Conservation (phyloP, 768 basidiomycete species). For the Boletus subcaerulescens region DNA sequence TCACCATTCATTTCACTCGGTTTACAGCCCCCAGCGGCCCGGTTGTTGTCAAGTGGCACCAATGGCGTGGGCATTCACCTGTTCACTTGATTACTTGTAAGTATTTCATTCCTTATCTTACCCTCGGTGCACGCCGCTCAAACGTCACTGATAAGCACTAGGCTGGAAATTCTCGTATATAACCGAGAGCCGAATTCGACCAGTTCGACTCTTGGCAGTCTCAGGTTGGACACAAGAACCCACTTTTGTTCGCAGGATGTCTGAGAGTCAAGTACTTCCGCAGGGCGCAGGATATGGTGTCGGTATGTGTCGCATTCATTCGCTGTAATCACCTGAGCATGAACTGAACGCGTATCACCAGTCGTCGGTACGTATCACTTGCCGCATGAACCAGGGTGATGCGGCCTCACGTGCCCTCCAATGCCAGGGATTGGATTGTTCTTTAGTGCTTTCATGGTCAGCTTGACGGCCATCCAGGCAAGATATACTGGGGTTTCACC, state of each 20-base stretch:
- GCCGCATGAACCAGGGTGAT: not conserved
- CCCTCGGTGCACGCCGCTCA: not conserved
- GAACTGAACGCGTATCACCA: constrained; percentile 20
- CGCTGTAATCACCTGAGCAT: not conserved
- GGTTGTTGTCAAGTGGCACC: not conserved
- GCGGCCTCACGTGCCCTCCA: constrained; percentile 2
- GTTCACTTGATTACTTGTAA: not conserved
- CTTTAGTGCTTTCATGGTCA: constrained; percentile 79
- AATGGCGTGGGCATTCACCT: not conserved
- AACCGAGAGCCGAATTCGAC: not conserved
- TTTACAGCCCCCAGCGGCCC: not conserved
- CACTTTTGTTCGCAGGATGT: constrained; percentile 16
- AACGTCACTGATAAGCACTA: constrained; percentile 18
- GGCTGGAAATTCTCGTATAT: constrained; percentile 2
- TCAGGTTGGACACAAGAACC: not conserved
- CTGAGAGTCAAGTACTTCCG: constrained; percentile 48
- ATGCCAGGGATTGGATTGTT: constrained; percentile 78
- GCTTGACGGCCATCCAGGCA: constrained; percentile 74
- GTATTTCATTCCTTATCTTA: constrained; percentile 16
- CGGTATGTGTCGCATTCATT: constrained; percentile 40
- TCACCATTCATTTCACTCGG: no score
- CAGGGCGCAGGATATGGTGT: constrained; percentile 87
- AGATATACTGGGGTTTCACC: constrained; percentile 83
- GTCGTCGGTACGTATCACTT: constrained; percentile 45
- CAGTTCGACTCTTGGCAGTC: not conserved